These are phyloP conservation scores for Endoconidiophora laricicola DNA, from an alignment of 2,329 filamentous ascomycete species.

Conservation along the genomic window DNA sequence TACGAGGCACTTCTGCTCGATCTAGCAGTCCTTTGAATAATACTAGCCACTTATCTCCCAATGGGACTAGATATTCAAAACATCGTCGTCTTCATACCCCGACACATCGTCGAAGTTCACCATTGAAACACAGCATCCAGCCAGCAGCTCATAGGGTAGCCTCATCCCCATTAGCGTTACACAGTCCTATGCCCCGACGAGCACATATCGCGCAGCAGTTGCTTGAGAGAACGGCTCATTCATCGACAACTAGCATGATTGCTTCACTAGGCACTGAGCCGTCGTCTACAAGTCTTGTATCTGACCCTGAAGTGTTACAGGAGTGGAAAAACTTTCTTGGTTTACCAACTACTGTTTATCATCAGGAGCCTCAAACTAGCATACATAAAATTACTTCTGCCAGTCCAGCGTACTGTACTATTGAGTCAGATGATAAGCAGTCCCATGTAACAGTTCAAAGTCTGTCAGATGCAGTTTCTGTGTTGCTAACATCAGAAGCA, in stretches of 20 bases:
- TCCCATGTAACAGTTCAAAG: not conserved
- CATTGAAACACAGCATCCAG: not conserved
- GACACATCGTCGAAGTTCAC: not conserved
- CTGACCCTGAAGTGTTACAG: slow-evolving; percentile 1
- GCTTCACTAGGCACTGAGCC: not conserved
- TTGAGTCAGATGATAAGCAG: not conserved
- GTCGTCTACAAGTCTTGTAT: slow-evolving; percentile 4
- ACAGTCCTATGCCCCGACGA: slow-evolving; percentile 6
- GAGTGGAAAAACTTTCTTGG: slow-evolving; percentile 8
- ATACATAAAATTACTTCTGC: not conserved
- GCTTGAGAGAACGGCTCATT: too few relatives aligned
- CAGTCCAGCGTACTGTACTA: not conserved
- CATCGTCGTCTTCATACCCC: not conserved
- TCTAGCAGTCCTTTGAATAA: not conserved
- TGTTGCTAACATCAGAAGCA: not conserved
- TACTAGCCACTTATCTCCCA: not conserved
- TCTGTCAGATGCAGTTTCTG: not conserved
- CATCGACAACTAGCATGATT: not conserved
- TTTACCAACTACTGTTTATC: not conserved
- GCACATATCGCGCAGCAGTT: not conserved
- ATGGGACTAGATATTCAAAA: not conserved
- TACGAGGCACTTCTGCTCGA: not conserved
- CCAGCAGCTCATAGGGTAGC: not conserved
- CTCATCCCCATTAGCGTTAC: slow-evolving; percentile 6
- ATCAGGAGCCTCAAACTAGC: not conserved